These are phyloP conservation scores for Mucor saturninus DNA, from an alignment of 371 early-diverging fungal genomes.

Conservation along the genomic window DNA sequence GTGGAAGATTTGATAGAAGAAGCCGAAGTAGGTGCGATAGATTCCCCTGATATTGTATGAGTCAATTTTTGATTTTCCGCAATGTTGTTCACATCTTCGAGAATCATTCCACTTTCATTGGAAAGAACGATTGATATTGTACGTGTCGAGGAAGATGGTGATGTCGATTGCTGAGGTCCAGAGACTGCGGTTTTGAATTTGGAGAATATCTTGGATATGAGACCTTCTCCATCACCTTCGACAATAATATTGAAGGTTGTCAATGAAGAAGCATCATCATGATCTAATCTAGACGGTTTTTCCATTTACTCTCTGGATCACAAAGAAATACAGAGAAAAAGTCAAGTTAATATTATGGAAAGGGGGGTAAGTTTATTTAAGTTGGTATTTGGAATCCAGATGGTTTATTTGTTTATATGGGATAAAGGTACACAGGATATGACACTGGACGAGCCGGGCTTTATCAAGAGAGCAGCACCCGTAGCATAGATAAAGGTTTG, in stretches of 20 bases:
- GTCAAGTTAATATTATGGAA: no score
- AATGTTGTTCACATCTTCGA: conserved; percentile 1
- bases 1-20: neutral
- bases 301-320: conserved; percentile 17
- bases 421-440: no score
- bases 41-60: neutral
- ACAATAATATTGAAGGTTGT: conserved; percentile 54
- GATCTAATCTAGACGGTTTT: conserved; percentile 15
- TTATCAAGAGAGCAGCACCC: no score
- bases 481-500: no score
- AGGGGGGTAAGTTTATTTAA: no score
- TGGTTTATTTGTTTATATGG: no score
- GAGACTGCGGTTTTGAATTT: conserved; percentile 61
- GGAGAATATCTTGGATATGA: conserved; percentile 63
- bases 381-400: no score
- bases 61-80: neutral
- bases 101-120: conserved; percentile 7
- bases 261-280: conserved; percentile 44
- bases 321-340: no score
- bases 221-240: conserved; percentile 58
- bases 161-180: conserved; percentile 22
- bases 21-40: neutral
- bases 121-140: conserved; percentile 12
- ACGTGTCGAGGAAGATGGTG: conserved; percentile 16
- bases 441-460: no score